Evolutionary conservation across 1,139 yeast genomes (phyloP).

Genomic region (Magnusiomyces fungicola): DNA sequence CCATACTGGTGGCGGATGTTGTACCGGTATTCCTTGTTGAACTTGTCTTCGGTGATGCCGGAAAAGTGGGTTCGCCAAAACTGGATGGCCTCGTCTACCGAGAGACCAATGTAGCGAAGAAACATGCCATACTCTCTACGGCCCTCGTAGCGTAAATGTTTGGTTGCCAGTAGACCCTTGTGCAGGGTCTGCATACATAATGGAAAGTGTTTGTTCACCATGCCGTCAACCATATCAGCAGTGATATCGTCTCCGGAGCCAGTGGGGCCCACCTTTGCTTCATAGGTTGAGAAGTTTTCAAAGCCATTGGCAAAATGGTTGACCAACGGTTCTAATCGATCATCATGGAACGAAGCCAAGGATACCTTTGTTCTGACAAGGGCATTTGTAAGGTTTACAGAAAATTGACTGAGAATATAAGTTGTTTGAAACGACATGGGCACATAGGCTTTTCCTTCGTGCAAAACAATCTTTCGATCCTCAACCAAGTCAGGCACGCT

Average conservation of each 20-base stretch:
- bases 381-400: constrained; percentile 44
- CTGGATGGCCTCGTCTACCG: constrained; percentile 77
- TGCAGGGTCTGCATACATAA: constrained; percentile 71
- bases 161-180: constrained; percentile 47
- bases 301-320: constrained; percentile 74
- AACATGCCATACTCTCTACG: constrained; percentile 82
- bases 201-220: constrained; percentile 64
- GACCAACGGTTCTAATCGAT: constrained; percentile 75
- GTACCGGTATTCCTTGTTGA: constrained; percentile 81
- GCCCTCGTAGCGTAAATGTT: constrained; percentile 74
- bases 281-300: constrained; percentile 22
- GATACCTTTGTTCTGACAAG: constrained; percentile 66
- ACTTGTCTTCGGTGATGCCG: constrained; percentile 58
- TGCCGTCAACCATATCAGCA: constrained; percentile 52
- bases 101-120: constrained; percentile 81
- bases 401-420: constrained; percentile 59
- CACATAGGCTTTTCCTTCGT: constrained; percentile 70
- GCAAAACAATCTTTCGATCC: constrained; percentile 57
- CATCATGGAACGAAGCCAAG: constrained; percentile 83
- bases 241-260: constrained; percentile 44
- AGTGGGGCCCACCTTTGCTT: constrained; percentile 13
- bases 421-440: constrained; percentile 76
- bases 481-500: constrained; percentile 70
- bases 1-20: constrained; percentile 87
- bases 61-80: constrained; percentile 80